phyloP scores from a whole-genome alignment of 192 early-diverging fungal species.

The Coemansia sp. region DNA sequence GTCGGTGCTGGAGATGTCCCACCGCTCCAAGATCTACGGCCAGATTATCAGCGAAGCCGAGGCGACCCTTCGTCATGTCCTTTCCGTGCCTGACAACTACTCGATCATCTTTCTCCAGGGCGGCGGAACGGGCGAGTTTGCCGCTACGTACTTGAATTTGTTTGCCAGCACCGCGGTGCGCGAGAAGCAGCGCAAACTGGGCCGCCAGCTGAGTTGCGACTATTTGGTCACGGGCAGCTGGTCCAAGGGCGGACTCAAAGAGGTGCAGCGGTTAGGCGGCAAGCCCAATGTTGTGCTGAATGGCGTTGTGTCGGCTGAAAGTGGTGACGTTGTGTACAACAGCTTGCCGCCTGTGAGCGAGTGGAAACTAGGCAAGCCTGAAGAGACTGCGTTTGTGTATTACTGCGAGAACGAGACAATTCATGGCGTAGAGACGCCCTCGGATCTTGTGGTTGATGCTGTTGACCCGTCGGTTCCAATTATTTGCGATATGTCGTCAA shows the following conservation, averaged over 20 bases:
- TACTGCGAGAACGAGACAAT: constrained; percentile 99
- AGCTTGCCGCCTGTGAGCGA: constrained; percentile 58
- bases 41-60: constrained; percentile 74
- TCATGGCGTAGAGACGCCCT: constrained; percentile 85
- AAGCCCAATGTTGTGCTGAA: constrained; percentile 77
- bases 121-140: constrained; percentile 91
- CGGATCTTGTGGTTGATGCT: constrained; percentile 38
- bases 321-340: constrained; percentile 48
- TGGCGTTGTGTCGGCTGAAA: constrained; percentile 61
- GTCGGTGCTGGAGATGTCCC: constrained; percentile 95
- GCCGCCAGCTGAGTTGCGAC: constrained; percentile 66
- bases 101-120: constrained; percentile 93
- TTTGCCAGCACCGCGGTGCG: constrained; percentile 60
- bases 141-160: constrained; percentile 86
- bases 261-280: constrained; percentile 80
- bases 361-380: constrained; percentile 68
- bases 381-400: constrained; percentile 84
- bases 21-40: constrained; percentile 85
- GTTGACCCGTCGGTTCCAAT: constrained; percentile 66
- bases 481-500: constrained; percentile 90
- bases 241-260: constrained; percentile 83
- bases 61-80: constrained; percentile 64
- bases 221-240: constrained; percentile 91
- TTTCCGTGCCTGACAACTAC: constrained; percentile 89
- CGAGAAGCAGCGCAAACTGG: constrained; percentile 47